phyloP scores from a whole-genome alignment of 345 rosid genomes.

The Brassica napus region DNA sequence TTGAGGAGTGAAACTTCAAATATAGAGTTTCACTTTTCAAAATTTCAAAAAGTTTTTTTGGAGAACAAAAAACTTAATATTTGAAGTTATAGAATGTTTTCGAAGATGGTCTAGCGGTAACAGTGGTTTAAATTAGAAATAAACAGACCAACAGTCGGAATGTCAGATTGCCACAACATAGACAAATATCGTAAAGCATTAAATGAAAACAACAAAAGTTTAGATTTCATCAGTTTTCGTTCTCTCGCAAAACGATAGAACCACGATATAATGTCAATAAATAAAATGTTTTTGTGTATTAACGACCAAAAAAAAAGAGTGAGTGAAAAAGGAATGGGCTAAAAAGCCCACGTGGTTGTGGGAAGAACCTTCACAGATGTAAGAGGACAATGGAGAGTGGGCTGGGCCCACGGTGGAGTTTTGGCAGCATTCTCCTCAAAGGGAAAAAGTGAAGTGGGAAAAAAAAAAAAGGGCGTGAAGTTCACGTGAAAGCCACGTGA shows the following conservation, averaged over 20 bases:
- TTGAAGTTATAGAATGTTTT: too few relatives aligned
- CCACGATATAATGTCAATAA: background rate
- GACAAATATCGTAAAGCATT: constrained; percentile 11
- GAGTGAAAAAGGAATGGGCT: constrained; percentile 15
- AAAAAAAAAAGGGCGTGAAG: constrained; percentile 16
- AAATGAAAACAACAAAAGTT: background rate
- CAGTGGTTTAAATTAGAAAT: too few relatives aligned
- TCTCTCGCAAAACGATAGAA: constrained; percentile 2
- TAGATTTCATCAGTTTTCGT: background rate
- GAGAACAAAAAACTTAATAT: too few relatives aligned
- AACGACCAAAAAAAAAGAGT: background rate
- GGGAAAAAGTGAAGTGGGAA: constrained; percentile 1
- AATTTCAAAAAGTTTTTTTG: too few relatives aligned
- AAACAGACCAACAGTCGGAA: too few relatives aligned
- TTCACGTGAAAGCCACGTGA: constrained; percentile 42
- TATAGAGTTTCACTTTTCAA: too few relatives aligned
- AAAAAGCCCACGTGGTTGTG: constrained; percentile 36
- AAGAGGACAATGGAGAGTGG: constrained; percentile 21
- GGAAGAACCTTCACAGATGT: background rate
- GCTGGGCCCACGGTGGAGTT: constrained; percentile 17
- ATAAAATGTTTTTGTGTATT: background rate
- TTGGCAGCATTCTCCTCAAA: constrained; percentile 15
- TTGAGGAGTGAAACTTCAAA: too few relatives aligned
- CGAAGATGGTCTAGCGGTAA: too few relatives aligned
- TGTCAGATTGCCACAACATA: constrained; percentile 6